These are phyloP conservation scores for Teunomyces gatunensis DNA, from an alignment of 805 yeast genomes.

Conservation along the genomic window DNA sequence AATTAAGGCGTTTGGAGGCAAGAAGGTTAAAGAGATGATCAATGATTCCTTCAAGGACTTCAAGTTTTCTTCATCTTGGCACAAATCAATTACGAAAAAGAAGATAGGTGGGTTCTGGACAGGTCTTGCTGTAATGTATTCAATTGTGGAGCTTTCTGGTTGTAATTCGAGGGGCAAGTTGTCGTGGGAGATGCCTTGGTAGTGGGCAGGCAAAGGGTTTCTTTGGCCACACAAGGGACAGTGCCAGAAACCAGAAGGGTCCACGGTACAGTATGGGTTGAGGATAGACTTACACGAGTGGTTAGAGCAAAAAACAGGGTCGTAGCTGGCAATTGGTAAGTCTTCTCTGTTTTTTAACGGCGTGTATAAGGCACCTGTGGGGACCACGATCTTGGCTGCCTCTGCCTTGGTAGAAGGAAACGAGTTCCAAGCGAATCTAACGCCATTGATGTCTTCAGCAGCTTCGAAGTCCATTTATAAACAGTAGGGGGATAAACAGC, in stretches of 20 bases:
- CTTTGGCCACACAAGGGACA: constrained; percentile 81
- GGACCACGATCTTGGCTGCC: constrained; percentile 88
- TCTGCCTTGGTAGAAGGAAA: constrained; percentile 88
- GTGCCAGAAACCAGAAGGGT: constrained; percentile 76
- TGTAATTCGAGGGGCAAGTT: constrained; percentile 79
- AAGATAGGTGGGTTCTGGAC: constrained; percentile 83
- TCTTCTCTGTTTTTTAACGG: constrained; percentile 82
- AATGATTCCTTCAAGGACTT: constrained; percentile 80
- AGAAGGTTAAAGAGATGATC: constrained; percentile 66
- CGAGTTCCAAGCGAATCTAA: constrained; percentile 55
- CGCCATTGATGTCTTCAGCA: constrained; percentile 45
- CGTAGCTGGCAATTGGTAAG: constrained; percentile 75
- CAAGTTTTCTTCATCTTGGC: constrained; percentile 86
- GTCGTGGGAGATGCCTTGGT: constrained; percentile 70
- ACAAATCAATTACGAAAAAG: constrained; percentile 80
- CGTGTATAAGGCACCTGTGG: constrained; percentile 92
- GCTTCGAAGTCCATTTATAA: constrained; percentile 38
- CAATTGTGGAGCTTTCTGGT: constrained; percentile 70
- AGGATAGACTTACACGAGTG: constrained; percentile 79
- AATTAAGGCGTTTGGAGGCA: constrained; percentile 87
- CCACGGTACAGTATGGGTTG: constrained; percentile 84
- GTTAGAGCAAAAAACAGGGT: constrained; percentile 76
- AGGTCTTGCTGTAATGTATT: constrained; percentile 79
- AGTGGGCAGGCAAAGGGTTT: constrained; percentile 80
- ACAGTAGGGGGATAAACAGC: not conserved